Conservation (phyloP, 306 rosid species). For the Quercus agrifolia region DNA sequence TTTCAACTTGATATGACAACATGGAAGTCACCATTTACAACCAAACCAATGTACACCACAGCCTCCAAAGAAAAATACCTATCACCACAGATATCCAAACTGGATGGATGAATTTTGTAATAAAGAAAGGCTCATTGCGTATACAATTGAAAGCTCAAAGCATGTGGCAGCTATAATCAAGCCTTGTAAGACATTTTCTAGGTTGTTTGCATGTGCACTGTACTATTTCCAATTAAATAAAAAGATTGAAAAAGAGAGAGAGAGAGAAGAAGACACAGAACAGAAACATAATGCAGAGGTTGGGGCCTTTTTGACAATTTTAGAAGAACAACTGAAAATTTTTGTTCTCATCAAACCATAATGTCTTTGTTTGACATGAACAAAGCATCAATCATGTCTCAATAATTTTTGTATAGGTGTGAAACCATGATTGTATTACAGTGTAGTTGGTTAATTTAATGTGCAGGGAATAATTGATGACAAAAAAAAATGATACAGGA, state of each 20-base stretch:
- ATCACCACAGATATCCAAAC: not conserved
- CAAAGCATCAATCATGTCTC: slow-evolving; percentile 10
- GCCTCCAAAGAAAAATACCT: too few species aligned
- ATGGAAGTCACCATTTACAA: too few species aligned
- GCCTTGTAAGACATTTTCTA: slow-evolving; percentile 28
- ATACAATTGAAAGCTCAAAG: slow-evolving; percentile 24
- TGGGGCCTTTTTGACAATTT: slow-evolving; percentile 21
- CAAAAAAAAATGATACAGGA: too few species aligned
- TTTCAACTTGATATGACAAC: too few species aligned
- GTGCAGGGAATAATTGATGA: not conserved
- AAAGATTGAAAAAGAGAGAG: not conserved
- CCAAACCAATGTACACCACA: too few species aligned
- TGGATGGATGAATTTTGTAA: not conserved
- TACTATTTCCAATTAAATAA: slow-evolving; percentile 30
- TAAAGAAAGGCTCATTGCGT: slow-evolving; percentile 16
- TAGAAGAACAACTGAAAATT: not conserved
- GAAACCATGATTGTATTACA: not conserved
- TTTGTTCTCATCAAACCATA: not conserved
- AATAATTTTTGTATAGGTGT: not conserved
- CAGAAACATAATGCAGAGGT: slow-evolving; percentile 23
- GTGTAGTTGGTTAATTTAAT: not conserved
- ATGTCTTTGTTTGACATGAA: slow-evolving; percentile 10
- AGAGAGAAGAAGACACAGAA: slow-evolving; percentile 10
- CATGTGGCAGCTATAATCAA: slow-evolving; percentile 47
- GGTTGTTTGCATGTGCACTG: slow-evolving; percentile 57